Evolutionary conservation across 495 filamentous ascomycete genomes (phyloP).

Genomic region (Aspergillus panamensis): DNA sequence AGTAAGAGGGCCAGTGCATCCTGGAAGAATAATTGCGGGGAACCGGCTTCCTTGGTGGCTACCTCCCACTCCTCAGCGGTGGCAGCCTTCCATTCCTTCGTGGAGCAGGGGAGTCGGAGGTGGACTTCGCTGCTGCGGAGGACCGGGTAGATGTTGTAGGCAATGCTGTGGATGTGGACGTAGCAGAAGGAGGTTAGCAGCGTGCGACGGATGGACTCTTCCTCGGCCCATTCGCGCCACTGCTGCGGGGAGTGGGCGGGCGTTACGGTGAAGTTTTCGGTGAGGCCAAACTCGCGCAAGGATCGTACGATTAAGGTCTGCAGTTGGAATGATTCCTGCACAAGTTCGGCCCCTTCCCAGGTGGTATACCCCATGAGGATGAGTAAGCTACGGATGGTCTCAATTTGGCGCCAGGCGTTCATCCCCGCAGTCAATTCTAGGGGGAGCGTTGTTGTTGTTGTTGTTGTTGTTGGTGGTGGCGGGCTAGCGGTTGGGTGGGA

Average conservation of each 20-base stretch:
- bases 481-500: constrained; percentile 2
- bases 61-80: constrained; percentile 34
- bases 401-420: constrained; percentile 19
- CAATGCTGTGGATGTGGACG: constrained; percentile 39
- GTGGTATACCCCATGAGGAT: constrained; percentile 39
- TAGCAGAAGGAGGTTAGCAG: constrained; percentile 41
- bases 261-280: constrained; percentile 21
- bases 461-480: background rate
- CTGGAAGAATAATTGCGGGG: constrained; percentile 39
- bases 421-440: constrained; percentile 2
- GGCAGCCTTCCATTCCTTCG: constrained; percentile 37
- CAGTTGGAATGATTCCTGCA: constrained; percentile 37
- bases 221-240: constrained; percentile 41
- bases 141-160: constrained; percentile 40
- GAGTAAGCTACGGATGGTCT: constrained; percentile 37
- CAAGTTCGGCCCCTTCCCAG: constrained; percentile 37
- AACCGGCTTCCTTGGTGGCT: constrained; percentile 29
- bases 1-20: constrained; percentile 38
- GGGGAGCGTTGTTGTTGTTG: background rate
- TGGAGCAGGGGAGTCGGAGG: constrained; percentile 38
- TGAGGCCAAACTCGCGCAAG: constrained; percentile 33
- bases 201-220: constrained; percentile 38
- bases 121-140: constrained; percentile 41
- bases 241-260: constrained; percentile 26
- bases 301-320: constrained; percentile 34